Percentiles rank a stretch among this genome's conserved stretches.
Evolutionary conservation across 768 basidiomycete species (phyloP).

Genomic region (Boletus pseudo-olivaceus): DNA sequence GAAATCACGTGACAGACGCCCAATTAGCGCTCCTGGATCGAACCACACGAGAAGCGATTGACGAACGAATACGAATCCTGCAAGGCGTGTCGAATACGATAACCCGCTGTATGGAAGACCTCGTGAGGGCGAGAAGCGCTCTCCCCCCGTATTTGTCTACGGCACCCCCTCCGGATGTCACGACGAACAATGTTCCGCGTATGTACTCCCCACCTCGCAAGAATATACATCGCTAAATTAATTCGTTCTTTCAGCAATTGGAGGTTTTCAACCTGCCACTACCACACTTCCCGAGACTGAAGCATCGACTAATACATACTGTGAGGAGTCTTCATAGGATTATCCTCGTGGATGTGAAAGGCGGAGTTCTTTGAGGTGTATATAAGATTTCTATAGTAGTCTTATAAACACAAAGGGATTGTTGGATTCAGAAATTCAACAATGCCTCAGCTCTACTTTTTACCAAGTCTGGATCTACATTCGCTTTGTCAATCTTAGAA

Average conservation of each 20-base stretch:
- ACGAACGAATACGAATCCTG: slow-evolving; percentile 76
- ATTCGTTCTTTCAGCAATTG: neutral
- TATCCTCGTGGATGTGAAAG: neutral
- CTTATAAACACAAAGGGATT: neutral
- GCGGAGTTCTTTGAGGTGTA: neutral
- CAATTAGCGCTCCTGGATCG: slow-evolving; percentile 64
- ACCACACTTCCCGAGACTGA: neutral
- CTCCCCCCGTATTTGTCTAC: slow-evolving; percentile 42
- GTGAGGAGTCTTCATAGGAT: slow-evolving; percentile 2
- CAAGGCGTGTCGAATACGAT: slow-evolving; percentile 74
- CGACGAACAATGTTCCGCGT: slow-evolving; percentile 11
- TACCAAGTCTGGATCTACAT: slow-evolving; percentile 55
- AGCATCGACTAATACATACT: neutral
- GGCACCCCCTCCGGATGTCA: slow-evolving; percentile 6
- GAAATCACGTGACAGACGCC: slow-evolving; percentile 36
- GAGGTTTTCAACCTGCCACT: neutral
- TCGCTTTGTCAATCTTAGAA: slow-evolving; percentile 52
- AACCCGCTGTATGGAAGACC: slow-evolving; percentile 74
- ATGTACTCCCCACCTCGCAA: neutral
- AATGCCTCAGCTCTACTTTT: slow-evolving; percentile 47
- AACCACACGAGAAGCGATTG: slow-evolving; percentile 75
- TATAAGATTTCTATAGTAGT: neutral
- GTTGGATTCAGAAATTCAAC: slow-evolving; percentile 19
- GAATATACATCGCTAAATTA: neutral
- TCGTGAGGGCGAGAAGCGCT: slow-evolving; percentile 71